Conservation (phyloP, 495 filamentous ascomycete genomes). For the Tetracladium setigerum region DNA sequence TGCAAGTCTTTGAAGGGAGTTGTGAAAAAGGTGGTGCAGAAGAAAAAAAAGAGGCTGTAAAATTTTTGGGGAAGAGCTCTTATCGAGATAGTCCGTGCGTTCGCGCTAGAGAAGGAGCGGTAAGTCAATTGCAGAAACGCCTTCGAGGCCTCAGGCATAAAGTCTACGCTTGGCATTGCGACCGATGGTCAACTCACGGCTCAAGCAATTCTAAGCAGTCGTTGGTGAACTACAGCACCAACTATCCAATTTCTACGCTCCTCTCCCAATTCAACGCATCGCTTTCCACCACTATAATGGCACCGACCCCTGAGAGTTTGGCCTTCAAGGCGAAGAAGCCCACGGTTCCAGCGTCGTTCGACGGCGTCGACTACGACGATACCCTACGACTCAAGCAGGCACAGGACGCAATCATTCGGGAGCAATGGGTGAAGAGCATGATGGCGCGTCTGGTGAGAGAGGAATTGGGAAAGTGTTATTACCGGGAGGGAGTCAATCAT, state of each 20-base stretch:
- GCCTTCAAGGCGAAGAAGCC: constrained; percentile 93
- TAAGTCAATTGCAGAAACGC: too few species aligned
- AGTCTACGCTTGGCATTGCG: too few species aligned
- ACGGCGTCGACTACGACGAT: constrained; percentile 95
- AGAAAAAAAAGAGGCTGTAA: constrained; percentile 3
- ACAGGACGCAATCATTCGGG: constrained; percentile 86
- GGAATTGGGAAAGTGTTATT: constrained; percentile 94
- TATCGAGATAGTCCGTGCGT: too few species aligned
- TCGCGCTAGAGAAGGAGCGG: too few species aligned
- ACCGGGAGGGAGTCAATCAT: constrained; percentile 90
- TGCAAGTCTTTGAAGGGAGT: too few species aligned
- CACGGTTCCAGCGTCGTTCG: constrained; percentile 86
- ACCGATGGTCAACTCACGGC: too few species aligned
- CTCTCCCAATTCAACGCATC: neutral
- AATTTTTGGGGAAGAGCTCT: constrained; percentile 9
- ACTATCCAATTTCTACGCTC: too few species aligned
- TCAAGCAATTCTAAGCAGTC: too few species aligned
- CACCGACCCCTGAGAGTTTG: constrained; percentile 87
- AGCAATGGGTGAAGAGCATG: constrained; percentile 97
- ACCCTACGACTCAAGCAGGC: constrained; percentile 82
- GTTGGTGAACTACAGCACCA: neutral
- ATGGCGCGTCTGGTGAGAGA: constrained; percentile 91
- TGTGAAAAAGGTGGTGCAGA: too few species aligned
- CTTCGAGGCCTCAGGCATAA: too few species aligned
- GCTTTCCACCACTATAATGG: constrained; percentile 25